A percentile compares a stretch with the other conserved stretches of the same genome.
Conservation (phyloP, 2,329 filamentous ascomycete genomes). For the Botrytis squamosa region DNA sequence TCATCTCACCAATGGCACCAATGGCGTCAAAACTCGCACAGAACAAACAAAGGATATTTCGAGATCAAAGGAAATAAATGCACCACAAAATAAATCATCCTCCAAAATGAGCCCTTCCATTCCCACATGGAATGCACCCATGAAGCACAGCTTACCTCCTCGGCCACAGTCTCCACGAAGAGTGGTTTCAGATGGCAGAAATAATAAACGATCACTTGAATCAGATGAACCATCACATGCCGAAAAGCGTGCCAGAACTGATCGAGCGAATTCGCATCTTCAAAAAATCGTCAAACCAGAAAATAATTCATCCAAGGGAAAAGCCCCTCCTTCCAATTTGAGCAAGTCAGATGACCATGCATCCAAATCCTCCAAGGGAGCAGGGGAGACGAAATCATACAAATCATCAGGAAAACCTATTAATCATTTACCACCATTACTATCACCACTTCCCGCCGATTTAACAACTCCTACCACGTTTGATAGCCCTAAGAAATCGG, state of each 20-base stretch:
- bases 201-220: slow-evolving; percentile 36
- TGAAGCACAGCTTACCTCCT: slow-evolving; percentile 35
- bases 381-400: slow-evolving; percentile 4
- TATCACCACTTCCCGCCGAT: slow-evolving; percentile 21
- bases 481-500: slow-evolving; percentile 17
- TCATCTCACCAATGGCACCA: slow-evolving; percentile 39
- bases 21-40: slow-evolving; percentile 18
- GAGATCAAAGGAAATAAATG: slow-evolving; percentile 15
- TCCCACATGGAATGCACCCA: slow-evolving; percentile 21
- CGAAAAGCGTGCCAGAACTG: slow-evolving; percentile 37
- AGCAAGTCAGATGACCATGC: slow-evolving; percentile 26
- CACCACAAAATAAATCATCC: slow-evolving; percentile 13
- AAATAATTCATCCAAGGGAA: slow-evolving; percentile 24
- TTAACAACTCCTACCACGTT: slow-evolving; percentile 14
- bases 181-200: slow-evolving; percentile 25
- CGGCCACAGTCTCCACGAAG: slow-evolving; percentile 33
- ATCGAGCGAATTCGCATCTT: slow-evolving; percentile 23
- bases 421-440: slow-evolving; percentile 21
- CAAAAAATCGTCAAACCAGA: slow-evolving; percentile 28
- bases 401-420: slow-evolving; percentile 15
- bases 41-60: slow-evolving; percentile 1
- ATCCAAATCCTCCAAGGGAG: slow-evolving; percentile 24
- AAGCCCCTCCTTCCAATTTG: slow-evolving; percentile 26
- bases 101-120: slow-evolving; percentile 12
- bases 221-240: slow-evolving; percentile 29